Evolutionary conservation across 2,329 filamentous ascomycete species (phyloP).

Genomic region (Helotiales sp.): DNA sequence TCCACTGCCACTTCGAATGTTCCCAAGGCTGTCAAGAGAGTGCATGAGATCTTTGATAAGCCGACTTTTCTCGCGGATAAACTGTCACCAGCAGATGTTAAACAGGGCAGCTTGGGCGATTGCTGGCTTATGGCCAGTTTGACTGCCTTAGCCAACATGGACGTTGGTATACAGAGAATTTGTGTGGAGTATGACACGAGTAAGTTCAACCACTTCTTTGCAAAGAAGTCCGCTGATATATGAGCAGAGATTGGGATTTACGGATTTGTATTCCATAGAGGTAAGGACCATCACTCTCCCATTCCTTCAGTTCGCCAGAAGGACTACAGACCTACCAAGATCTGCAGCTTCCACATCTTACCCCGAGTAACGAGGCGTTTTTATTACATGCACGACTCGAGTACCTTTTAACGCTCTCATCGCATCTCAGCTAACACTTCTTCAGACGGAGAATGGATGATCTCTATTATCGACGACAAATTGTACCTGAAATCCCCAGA

Average conservation of each 20-base stretch:
- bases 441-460: slow-evolving; percentile 84
- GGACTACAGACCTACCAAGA: too few species aligned
- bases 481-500: slow-evolving; percentile 82
- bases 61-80: slow-evolving; percentile 81
- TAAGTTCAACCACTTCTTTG: slow-evolving; percentile 8
- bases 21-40: slow-evolving; percentile 78
- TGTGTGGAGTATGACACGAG: slow-evolving; percentile 75
- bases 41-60: slow-evolving; percentile 76
- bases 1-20: slow-evolving; percentile 54
- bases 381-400: too few species aligned
- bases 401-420: too few species aligned
- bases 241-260: slow-evolving; percentile 73
- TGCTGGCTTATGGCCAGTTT: slow-evolving; percentile 87
- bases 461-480: slow-evolving; percentile 90
- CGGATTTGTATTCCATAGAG: slow-evolving; percentile 83
- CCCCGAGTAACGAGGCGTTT: too few species aligned
- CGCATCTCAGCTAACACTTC: not conserved
- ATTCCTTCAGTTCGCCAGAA: too few species aligned
- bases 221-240: slow-evolving; percentile 11
- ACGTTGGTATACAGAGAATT: slow-evolving; percentile 70
- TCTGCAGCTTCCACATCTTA: too few species aligned
- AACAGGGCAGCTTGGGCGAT: slow-evolving; percentile 78
- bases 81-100: slow-evolving; percentile 77
- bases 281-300: slow-evolving; percentile 18
- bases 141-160: slow-evolving; percentile 75